Base-by-base conservation (phyloP, 306 rosid species). In the Cajanus cajan region DNA sequence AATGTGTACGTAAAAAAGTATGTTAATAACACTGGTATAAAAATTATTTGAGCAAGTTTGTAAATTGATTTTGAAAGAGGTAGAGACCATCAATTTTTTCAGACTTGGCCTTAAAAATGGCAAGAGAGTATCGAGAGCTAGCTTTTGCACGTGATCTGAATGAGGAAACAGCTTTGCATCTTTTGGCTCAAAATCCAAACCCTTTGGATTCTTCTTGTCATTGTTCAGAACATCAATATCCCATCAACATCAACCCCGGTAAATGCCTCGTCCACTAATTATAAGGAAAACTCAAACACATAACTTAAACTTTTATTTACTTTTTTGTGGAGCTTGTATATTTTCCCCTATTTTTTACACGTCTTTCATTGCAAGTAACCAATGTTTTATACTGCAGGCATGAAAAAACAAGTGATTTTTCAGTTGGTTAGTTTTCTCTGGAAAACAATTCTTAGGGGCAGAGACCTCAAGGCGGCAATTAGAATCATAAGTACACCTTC, bases 391-490 rank as follows among this genome's bases (percentile, higher is more conserved):
- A 16, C 61, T 58, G 2, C 34, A 80, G 82, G 34, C 4, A 70
- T 28, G 77, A 80, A 85, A 63, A 21, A 65, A 5, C 24, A 18
- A 21, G 39, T 65, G 24, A 24, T 25, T 39, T 43, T 77, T 47
- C 78, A 85, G 51, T 65, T 85, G 50, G 83, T 81, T 31, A 62
- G 47, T 3, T 8, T 0, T 45, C 80, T 85, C 0, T 81, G 88
- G 83, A 6, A 3, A 8, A 22, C 16, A 8, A 77, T 81, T 50
- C 80, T 77, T 4, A 0, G 6, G 1, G 0, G 2, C 4, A 58
- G 13, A 25, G 12, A 8, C 9, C 25, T 25, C 6, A 0, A 0
- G 0, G 74, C 66, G 52, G 59, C 82, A 5, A 5, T 8, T 2
- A 5, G 2, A 0, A 28, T 77, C 37, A 67, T 73, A 72, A 59